Evolutionary conservation across 352 stramenopile genomes (phyloP), one percentile per base, ranked within the genome.

Genomic region (Phytophthora fragariaefolia): DNA sequence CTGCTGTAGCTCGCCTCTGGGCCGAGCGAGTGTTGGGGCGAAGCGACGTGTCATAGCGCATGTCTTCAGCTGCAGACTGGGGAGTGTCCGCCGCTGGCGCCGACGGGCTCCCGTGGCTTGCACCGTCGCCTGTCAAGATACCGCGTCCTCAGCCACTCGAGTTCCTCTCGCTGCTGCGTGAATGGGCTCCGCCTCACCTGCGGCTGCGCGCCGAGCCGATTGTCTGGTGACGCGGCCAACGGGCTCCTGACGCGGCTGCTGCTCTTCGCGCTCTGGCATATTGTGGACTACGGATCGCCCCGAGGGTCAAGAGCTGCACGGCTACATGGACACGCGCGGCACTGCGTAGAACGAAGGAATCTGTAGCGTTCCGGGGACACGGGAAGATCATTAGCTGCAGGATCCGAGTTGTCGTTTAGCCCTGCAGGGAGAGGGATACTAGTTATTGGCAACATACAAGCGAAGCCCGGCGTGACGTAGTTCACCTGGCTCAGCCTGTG

Each of bases 371-470:
- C 47, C 13, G 23, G 9, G n/a, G n/a, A n/a, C n/a, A n/a, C n/a
- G n/a, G n/a, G n/a, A n/a, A n/a, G n/a, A n/a, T n/a, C n/a, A n/a
- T n/a, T n/a, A n/a, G n/a, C n/a, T 43, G 13, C 20, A 54, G 28
- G 50, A 42, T 47, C 43, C 32, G 54, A n/a, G n/a, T n/a, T n/a
- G n/a, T n/a, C n/a, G 47, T 66, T 51, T 64, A 45, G 18, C 46
- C 22, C 26, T 66, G 22, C 32, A n/a, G n/a, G n/a, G n/a, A n/a
- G n/a, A 40, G 6, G 30, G 15, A 9, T 49, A 13, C 34, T 57
- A 50, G 23, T 57, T 63, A 58, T 60, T 53, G 63, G 63, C 63
- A 71, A 71, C 63, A 59, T 58, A 69, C 58, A 69, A 18, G 65
- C 51, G 50, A 54, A 68, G 38, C 36, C 20, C 17, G 28, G n/a